phyloP scores from a whole-genome alignment of 2,329 filamentous ascomycete genomes.

The Fonsecaea pugnacius region DNA sequence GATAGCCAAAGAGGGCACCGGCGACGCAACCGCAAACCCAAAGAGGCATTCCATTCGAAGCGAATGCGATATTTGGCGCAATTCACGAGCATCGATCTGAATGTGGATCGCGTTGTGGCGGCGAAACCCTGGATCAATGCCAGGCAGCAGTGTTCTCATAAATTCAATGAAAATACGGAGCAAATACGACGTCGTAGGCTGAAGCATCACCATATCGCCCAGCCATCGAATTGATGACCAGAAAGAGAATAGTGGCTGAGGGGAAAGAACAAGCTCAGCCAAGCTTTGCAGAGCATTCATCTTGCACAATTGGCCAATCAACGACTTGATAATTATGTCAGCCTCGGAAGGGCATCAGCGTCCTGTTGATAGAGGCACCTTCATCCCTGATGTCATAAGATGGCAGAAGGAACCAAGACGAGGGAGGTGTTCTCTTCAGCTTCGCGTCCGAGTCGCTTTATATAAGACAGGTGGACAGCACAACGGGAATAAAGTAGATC shows the following conservation, averaged over 20 bases:
- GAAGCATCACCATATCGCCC: not conserved
- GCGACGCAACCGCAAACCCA: not conserved
- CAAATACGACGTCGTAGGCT: not conserved
- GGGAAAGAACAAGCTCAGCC: not conserved
- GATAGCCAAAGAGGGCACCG: not conserved
- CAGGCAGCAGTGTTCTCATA: constrained; percentile 12
- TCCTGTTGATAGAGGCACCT: not conserved
- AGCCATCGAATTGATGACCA: constrained; percentile 8
- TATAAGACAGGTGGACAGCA: not conserved
- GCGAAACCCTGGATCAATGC: not conserved
- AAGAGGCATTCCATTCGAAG: not conserved
- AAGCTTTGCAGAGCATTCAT: constrained; percentile 2
- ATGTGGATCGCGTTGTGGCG: not conserved
- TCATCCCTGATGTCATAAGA: not conserved
- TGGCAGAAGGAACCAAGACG: not conserved
- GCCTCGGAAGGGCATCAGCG: not conserved
- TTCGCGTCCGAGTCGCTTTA: not conserved
- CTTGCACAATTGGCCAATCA: not conserved
- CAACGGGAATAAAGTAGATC: not conserved
- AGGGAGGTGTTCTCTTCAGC: not conserved
- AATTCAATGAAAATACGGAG: not conserved
- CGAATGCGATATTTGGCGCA: constrained; percentile 4
- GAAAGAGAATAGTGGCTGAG: not conserved
- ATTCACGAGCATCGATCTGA: constrained; percentile 11
- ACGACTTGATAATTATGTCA: not conserved